Base-by-base conservation (phyloP, 768 basidiomycete genomes). In the Leccinum aurantiacum region DNA sequence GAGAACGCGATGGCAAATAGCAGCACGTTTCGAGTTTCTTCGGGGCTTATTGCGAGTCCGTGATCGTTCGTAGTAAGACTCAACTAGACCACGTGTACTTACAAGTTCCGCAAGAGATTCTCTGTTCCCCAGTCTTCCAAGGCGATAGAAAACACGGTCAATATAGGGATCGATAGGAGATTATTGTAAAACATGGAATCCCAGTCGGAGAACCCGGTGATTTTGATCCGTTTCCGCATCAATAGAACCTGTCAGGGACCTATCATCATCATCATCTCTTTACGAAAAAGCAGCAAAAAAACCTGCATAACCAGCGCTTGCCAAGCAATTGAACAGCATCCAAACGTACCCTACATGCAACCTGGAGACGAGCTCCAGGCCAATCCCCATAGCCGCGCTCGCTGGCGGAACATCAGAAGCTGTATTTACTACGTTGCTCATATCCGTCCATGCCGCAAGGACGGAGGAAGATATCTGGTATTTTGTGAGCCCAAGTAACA, bases 141-240 rank as follows among this genome's bases (percentile, higher is more conserved):
- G 52, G 93, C 64, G 64, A 98, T 64, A 9, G 95, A 97, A 69
- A 89, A 93, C 54, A 93, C 67, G 57, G 83, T 80, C 48, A 99
- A 79, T 41, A 98, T 87, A 5, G 97, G 97, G 66, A 98, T 95
- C 19, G 93, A 96, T 54, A 98, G 78, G 49, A 98, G 72, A 74
- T 98, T 99, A 79, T 96, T 97, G 80, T 98, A 98, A 78, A 93
- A 96, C 95, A 98, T 98, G 13, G 95, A 89, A 70, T 98, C 96
- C 95, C 95, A 97, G 69, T 99, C 96, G 53, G 94, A 88, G 78
- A 98, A 98, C 19, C 93, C 93, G 15, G 94, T 98, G 44, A 80
- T 74, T 78, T 98, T 98, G 80, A 99, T 98, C 58, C 89, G 84
- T 74, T 96, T 98, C 59, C 97, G 86, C 97, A 98, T 98, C 44